Conservation (phyloP, 73 alveolate species). For the Tetrahymena malaccensis region DNA sequence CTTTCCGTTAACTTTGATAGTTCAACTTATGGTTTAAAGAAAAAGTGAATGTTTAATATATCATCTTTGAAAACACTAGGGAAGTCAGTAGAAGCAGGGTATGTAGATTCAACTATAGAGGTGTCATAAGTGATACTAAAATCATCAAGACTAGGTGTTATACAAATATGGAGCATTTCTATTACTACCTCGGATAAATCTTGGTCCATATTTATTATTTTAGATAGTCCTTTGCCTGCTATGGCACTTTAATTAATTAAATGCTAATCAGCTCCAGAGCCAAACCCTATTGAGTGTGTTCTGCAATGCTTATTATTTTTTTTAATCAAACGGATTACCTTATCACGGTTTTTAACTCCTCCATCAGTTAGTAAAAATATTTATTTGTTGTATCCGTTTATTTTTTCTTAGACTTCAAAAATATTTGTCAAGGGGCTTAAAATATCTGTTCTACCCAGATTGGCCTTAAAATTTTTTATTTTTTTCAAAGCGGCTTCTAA, state of each 20-base stretch:
- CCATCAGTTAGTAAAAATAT: slow-evolving; percentile 95
- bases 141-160: slow-evolving; percentile 31
- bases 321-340: slow-evolving; percentile 46
- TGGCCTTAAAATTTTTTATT: slow-evolving; percentile 32
- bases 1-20: not conserved
- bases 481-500: slow-evolving; percentile 24
- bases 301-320: slow-evolving; percentile 27
- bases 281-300: slow-evolving; percentile 50
- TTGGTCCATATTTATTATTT: slow-evolving; percentile 30
- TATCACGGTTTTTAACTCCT: slow-evolving; percentile 60
- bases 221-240: slow-evolving; percentile 58
- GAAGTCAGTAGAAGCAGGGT: not conserved
- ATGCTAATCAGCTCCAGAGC: slow-evolving; percentile 38
- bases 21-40: not conserved
- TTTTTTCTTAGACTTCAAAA: slow-evolving; percentile 8
- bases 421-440: slow-evolving; percentile 55
- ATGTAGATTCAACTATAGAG: not conserved
- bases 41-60: not conserved
- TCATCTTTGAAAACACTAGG: not conserved
- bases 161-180: slow-evolving; percentile 30
- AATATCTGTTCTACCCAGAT: slow-evolving; percentile 89
- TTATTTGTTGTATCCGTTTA: slow-evolving; percentile 44
- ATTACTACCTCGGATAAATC: slow-evolving; percentile 43
- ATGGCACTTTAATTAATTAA: slow-evolving; percentile 40
- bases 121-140: not conserved